phyloP scores from a whole-genome alignment of 202 grass and related monocot species.

The Hordeum pubiflorum region DNA sequence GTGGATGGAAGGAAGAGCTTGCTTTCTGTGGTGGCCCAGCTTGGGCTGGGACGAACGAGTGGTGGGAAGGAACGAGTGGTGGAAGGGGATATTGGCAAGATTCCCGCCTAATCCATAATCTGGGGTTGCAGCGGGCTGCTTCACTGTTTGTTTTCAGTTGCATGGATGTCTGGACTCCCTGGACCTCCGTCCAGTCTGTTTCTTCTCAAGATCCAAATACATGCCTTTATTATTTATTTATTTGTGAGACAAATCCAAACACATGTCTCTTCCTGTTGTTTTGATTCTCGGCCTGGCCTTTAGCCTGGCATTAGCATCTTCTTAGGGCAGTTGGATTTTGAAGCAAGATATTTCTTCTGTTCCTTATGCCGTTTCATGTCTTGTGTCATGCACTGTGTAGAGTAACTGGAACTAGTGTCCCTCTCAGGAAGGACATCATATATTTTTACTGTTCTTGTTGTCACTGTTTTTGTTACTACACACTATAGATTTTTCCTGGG shows the following conservation, averaged over 20 bases:
- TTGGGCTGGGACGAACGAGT: slow-evolving; percentile 35
- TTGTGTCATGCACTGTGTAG: not conserved
- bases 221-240: not conserved
- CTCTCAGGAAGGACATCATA: not conserved
- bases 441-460: not conserved
- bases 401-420: not conserved
- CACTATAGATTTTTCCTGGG: not conserved
- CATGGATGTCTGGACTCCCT: not conserved
- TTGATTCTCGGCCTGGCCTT: not conserved
- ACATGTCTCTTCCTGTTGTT: slow-evolving; percentile 27
- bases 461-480: not conserved
- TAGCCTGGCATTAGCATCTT: slow-evolving; percentile 22
- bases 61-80: slow-evolving; percentile 46
- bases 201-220: not conserved
- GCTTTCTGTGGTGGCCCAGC: slow-evolving; percentile 35
- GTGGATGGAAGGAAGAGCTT: slow-evolving; percentile 41
- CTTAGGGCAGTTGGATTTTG: not conserved
- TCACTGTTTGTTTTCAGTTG: slow-evolving; percentile 33
- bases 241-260: not conserved
- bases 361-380: not conserved
- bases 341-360: slow-evolving; percentile 22
- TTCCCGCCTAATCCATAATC: slow-evolving; percentile 72
- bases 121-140: slow-evolving; percentile 17
- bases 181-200: not conserved
- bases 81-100: slow-evolving; percentile 35